Base-by-base conservation (phyloP, 73 alveolate genomes). In the Paraurostyla sp. region DNA sequence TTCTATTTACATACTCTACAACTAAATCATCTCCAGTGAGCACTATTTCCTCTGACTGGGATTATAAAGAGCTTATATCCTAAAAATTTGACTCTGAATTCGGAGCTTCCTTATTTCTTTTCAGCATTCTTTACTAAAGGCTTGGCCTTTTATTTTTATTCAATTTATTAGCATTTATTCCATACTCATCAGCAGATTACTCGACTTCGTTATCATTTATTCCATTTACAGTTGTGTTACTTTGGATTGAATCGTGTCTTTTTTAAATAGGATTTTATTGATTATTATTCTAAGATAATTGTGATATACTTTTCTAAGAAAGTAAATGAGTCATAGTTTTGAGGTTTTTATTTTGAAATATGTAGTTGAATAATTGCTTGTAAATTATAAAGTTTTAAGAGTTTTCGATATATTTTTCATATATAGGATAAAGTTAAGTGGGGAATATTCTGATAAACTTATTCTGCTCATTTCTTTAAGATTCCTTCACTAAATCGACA, bases 1-100 rank as follows among this genome's bases (percentile, higher is more conserved):
- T 60, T 23, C 93, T 75, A 11, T 32, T 65, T 0, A 88, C 71
- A 50, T 88, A 88, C 45, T 88, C 94, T 1, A 88, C 86, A 20
- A 88, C 50, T 43, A 83, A 69, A 22, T 88, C 94, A 83, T 88
- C 94, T 0, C 94, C 94, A 4, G 94, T 88, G 16, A 88, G 40
- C 11, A 80, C 83, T 6, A 88, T 59, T 59, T 85, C 78, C 22
- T 92, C 49, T 51, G 68, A 30, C 27, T 25, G 36, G n/a, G 30
- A 35, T 18, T 62, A 11, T 27, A n/a, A n/a, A n/a, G n/a, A n/a
- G n/a, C n/a, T n/a, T n/a, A n/a, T n/a, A n/a, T n/a, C n/a, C n/a
- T n/a, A n/a, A n/a, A n/a, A n/a, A n/a, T n/a, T n/a, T n/a, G n/a
- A n/a, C n/a, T n/a, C n/a, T n/a, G n/a, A n/a, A 54, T 54, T 54